Conservation (phyloP, 2,329 filamentous ascomycete genomes). For the Epichloe sp. region DNA sequence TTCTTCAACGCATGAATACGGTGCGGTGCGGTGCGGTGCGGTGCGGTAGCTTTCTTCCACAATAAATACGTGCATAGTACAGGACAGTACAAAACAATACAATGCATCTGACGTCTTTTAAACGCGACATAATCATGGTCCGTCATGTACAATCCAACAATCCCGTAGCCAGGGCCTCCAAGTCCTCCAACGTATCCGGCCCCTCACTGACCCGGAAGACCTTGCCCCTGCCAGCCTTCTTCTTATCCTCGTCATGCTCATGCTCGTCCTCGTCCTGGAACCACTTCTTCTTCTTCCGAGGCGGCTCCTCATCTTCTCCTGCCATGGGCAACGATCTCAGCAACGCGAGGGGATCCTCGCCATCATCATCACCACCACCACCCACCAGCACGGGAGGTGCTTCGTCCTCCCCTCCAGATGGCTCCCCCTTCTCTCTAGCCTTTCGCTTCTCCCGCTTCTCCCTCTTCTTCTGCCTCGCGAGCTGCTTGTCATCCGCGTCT, state of each 20-base stretch:
- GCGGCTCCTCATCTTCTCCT: conserved; percentile 19
- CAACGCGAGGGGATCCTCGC: conserved; percentile 42
- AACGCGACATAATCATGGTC: too few species aligned
- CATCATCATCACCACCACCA: conserved; percentile 25
- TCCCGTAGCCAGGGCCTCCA: conserved; percentile 64
- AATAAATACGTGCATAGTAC: too few species aligned
- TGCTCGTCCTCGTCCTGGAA: conserved; percentile 53
- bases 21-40: too few species aligned
- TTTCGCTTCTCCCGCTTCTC: conserved; percentile 67
- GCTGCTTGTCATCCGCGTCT: conserved; percentile 71
- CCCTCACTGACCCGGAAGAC: conserved; percentile 51
- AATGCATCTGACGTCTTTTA: too few species aligned
- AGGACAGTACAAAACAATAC: too few species aligned
- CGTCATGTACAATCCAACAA: conserved; percentile 36
- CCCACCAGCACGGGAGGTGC: conserved; percentile 23
- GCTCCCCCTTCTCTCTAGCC: conserved; percentile 39
- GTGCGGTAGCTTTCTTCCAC: too few species aligned
- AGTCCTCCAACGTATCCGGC: conserved; percentile 66
- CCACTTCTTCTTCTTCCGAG: conserved; percentile 59
- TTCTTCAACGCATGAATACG: too few species aligned
- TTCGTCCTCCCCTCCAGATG: conserved; percentile 12
- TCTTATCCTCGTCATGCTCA: conserved; percentile 23
- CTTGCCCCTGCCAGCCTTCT: conserved; percentile 30
- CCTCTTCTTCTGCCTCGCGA: conserved; percentile 63
- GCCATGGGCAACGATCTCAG: conserved; percentile 43